These are phyloP conservation scores for Turnera subulata DNA, from an alignment of 345 rosid genomes.

Conservation along the genomic window DNA sequence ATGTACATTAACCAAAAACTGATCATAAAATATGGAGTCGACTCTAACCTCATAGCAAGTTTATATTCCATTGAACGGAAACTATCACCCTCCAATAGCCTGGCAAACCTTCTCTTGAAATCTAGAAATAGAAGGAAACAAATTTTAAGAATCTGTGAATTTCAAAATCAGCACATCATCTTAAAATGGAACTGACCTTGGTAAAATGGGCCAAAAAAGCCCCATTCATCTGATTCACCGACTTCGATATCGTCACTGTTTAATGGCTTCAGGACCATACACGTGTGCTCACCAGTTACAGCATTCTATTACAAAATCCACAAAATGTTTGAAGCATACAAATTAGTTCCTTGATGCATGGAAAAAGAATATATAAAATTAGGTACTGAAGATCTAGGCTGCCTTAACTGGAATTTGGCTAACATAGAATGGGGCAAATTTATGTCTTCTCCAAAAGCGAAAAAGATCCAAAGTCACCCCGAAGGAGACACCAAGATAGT, in stretches of 20 bases:
- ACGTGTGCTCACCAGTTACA: slow-evolving; percentile 89
- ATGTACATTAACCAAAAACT: neutral
- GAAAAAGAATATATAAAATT: neutral
- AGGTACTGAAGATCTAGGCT: slow-evolving; percentile 7
- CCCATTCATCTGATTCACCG: slow-evolving; percentile 63
- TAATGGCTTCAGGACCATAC: slow-evolving; percentile 84
- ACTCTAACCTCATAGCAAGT: slow-evolving; percentile 82
- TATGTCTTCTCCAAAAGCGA: slow-evolving; percentile 91
- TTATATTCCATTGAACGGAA: slow-evolving; percentile 78
- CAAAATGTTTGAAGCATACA: neutral
- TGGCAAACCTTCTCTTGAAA: slow-evolving; percentile 65
- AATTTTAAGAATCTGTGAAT: neutral
- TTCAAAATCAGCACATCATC: slow-evolving; percentile 3
- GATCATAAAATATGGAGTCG: slow-evolving; percentile 8
- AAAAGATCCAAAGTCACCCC: slow-evolving; percentile 95
- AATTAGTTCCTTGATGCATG: too few relatives aligned
- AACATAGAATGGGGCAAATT: slow-evolving; percentile 85
- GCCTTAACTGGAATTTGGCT: slow-evolving; percentile 84
- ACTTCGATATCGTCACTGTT: slow-evolving; percentile 60
- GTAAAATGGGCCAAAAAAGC: slow-evolving; percentile 87
- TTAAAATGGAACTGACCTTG: slow-evolving; percentile 45
- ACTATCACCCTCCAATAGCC: slow-evolving; percentile 44
- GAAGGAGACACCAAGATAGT: slow-evolving; percentile 92
- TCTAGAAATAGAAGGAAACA: slow-evolving; percentile 34
- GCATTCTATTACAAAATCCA: slow-evolving; percentile 44